Evolutionary conservation across 75 land plant genomes (phyloP), one percentile per base, ranked within the genome.

Genomic region (Cryptomeria japonica): DNA sequence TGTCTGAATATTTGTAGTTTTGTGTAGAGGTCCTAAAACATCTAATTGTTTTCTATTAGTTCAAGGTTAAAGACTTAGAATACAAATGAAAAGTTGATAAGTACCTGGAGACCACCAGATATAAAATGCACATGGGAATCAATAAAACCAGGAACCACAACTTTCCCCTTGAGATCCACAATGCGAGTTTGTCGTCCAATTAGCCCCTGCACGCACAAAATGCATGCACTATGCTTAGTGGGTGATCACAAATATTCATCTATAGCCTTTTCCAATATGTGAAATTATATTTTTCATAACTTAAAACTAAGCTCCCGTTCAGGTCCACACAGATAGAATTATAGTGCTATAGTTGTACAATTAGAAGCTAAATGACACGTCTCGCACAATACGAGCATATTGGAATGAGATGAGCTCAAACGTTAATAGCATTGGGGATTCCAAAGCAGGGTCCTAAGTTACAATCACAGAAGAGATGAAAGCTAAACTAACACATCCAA

Each of bases 111-210:
- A 51, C 99, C 99, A 41, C 96, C 96, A 78, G 56, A 86, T 85
- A 97, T 87, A 14, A 97, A 92, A 91, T 97, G 99, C 38, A 93
- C 93, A 86, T 97, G 99, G 0, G 99, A 96, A 88, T 97, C 99
- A 86, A 97, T 95, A 87, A 96, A 96, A 19, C 99, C 99, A 41
- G 99, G 98, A 75, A 94, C 91, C 49, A 97, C 96, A 87, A 96
- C 87, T 64, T 94, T 94, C 49, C 99, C 98, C n/a, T 92, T 84
- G 42, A 96, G 87, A 89, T 96, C 88, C 88, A 94, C 79, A 85
- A 83, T 82, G 80, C 87, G 83, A 14, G 96, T 96, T 12, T 88
- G 80, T 61, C 34, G 64, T 13, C 96, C 99, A 22, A 90, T 88
- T n/a, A 92, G 72, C 46, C 75, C 93, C 96, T 96, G 90, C 89